phyloP scores from a whole-genome alignment of 1,284 basidiomycete genomes.

The Rhizoctonia solani region DNA sequence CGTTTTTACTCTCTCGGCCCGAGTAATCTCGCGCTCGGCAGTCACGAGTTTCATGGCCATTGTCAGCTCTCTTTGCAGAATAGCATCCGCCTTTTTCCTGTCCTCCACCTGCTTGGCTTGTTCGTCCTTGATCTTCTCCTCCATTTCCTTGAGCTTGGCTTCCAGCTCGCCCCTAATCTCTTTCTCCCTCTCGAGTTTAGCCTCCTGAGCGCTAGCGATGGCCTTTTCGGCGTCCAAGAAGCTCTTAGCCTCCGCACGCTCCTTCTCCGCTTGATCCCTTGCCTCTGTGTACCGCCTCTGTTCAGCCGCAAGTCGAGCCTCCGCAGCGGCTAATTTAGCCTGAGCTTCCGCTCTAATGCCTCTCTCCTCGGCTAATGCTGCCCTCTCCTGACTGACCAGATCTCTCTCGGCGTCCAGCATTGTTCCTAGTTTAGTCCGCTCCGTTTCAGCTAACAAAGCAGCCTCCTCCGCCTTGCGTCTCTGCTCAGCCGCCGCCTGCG shows the following conservation, averaged over 20 bases:
- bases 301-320: slow-evolving; percentile 10
- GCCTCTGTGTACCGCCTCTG: slow-evolving; percentile 12
- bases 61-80: not conserved
- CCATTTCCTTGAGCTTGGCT: slow-evolving; percentile 8
- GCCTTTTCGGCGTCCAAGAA: slow-evolving; percentile 32
- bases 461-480: slow-evolving; percentile 14
- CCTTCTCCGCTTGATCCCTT: slow-evolving; percentile 19
- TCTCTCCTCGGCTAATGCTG: slow-evolving; percentile 7
- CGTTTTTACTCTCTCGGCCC: not conserved
- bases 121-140: slow-evolving; percentile 14
- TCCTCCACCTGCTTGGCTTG: slow-evolving; percentile 1
- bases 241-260: slow-evolving; percentile 26
- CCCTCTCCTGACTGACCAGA: not conserved
- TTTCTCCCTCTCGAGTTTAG: slow-evolving; percentile 8
- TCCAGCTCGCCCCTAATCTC: slow-evolving; percentile 20
- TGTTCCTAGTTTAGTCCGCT: not conserved
- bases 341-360: not conserved
- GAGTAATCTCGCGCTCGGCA: not conserved
- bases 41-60: not conserved
- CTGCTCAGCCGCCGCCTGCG: slow-evolving; percentile 10
- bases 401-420: slow-evolving; percentile 24
- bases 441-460: not conserved
- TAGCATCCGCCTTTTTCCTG: not conserved
- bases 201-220: slow-evolving; percentile 23
- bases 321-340: slow-evolving; percentile 8